Evolutionary conservation across 176 grass and related monocot genomes (phyloP).

Genomic region (Ensete ventricosum): DNA sequence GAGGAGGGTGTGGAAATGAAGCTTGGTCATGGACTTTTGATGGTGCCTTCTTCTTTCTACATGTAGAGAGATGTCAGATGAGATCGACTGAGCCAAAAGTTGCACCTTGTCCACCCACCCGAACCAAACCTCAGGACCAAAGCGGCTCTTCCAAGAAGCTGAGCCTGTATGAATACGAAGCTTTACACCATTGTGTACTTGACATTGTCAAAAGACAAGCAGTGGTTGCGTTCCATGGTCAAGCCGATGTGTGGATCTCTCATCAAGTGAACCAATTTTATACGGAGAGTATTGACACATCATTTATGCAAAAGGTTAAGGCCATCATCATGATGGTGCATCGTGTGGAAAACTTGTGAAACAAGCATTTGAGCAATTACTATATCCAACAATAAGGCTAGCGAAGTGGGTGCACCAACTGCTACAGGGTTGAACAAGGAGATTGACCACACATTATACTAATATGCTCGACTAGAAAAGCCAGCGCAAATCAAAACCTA

Average conservation of each 20-base stretch:
- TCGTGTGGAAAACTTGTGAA: slow-evolving; percentile 32
- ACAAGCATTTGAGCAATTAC: slow-evolving; percentile 34
- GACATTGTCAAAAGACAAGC: too few relatives aligned
- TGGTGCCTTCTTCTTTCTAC: background rate
- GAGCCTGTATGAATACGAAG: too few relatives aligned
- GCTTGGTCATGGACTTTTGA: background rate
- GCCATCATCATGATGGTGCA: slow-evolving; percentile 18
- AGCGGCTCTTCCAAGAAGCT: background rate
- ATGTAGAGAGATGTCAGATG: background rate
- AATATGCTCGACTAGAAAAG: background rate
- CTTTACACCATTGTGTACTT: too few relatives aligned
- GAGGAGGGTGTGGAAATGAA: background rate
- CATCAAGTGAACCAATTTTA: too few relatives aligned
- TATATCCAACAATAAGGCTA: background rate
- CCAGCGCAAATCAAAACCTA: slow-evolving; percentile 21
- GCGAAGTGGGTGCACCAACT: slow-evolving; percentile 45
- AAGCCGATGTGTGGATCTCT: too few relatives aligned
- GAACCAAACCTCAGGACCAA: background rate
- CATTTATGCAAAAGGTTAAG: background rate
- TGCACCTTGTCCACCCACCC: background rate
- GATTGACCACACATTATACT: background rate
- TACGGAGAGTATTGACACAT: too few relatives aligned
- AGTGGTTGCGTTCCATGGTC: too few relatives aligned
- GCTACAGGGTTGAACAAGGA: background rate
- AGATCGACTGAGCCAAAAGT: background rate